Evolutionary conservation across 2,329 filamentous ascomycete genomes (phyloP), one percentile per base, ranked within the genome.

Genomic region (Clonostachys chloroleuca): DNA sequence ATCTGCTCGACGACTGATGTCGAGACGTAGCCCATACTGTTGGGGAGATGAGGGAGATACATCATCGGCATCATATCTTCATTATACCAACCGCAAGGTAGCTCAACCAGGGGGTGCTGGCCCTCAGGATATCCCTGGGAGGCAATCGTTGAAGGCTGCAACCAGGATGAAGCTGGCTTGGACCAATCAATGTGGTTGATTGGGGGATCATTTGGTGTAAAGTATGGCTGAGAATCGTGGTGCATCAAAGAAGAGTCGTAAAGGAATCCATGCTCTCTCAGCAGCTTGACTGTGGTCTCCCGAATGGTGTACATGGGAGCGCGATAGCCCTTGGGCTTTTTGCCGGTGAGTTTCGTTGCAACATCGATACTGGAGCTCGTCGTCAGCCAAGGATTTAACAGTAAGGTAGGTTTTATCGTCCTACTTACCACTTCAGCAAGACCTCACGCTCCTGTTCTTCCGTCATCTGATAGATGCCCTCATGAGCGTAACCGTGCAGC

Each of bases 1-100:
- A 83, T 77, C 49, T 75, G 68, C 65, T 84, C 80, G 30, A 84
- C 71, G 2, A 77, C 68, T 10, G 73, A 66, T 5, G 75, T 72
- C 46, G 78, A 75, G 1, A 83, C 78, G 55, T 81, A 84, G 2
- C 81, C 80, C 40, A 77, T 73, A 3, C 72, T 76, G 50, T 82
- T 83, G 2, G 67, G 52, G 6, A 62, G 63, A 47, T 75, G 65
- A 3, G 72, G 72, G 42, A 63, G 69, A 52, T 67, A 75, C 45
- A 72, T 68, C 52, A 76, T 45, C 1, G 72, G 73, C 44, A 71
- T 75, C 67, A 73, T 73, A 50, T 76, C 73, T 50, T 76, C 73
- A 33, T 60, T 63, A 48, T 76, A 75, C 73, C 72, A 76, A 44
- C 72, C 71, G n/a, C 64, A 62, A 0, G 73, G 73, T 2, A 76